Conservation (phyloP, 2,329 filamentous ascomycete genomes). For the Ceratocystis destructans region DNA sequence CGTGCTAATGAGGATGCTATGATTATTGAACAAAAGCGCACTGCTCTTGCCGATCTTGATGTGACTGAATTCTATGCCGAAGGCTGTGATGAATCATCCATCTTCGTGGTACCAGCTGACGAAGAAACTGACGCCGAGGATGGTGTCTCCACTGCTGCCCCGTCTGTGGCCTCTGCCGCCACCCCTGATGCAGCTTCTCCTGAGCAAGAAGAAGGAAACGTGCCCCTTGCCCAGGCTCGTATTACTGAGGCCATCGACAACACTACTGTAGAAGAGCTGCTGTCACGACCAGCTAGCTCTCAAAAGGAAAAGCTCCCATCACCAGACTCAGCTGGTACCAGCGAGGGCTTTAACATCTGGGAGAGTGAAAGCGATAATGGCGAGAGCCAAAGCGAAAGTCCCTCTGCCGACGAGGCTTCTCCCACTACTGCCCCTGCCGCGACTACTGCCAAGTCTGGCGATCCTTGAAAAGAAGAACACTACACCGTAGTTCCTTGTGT, state of each 20-base stretch:
- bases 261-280: constrained; percentile 17
- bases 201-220: neutral
- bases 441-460: neutral
- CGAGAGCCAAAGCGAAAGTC: constrained; percentile 37
- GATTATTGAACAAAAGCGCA: constrained; percentile 49
- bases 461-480: neutral
- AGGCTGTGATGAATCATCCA: constrained; percentile 48
- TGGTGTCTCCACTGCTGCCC: neutral
- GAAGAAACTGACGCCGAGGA: constrained; percentile 29
- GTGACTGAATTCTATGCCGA: constrained; percentile 53
- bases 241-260: neutral
- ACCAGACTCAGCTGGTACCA: constrained; percentile 40
- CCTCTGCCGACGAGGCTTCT: neutral
- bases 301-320: constrained; percentile 32
- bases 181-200: neutral
- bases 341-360: constrained; percentile 54
- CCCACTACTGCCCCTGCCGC: neutral
- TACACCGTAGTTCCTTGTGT: constrained; percentile 9
- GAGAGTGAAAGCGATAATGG: constrained; percentile 54
- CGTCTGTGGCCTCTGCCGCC: neutral
- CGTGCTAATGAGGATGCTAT: constrained; percentile 37
- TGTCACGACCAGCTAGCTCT: constrained; percentile 21
- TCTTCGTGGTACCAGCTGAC: constrained; percentile 49
- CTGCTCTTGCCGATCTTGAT: constrained; percentile 53
- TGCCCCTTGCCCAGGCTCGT: neutral